phyloP scores from a whole-genome alignment of 2,329 filamentous ascomycete species.

The Juglanconis sp. region DNA sequence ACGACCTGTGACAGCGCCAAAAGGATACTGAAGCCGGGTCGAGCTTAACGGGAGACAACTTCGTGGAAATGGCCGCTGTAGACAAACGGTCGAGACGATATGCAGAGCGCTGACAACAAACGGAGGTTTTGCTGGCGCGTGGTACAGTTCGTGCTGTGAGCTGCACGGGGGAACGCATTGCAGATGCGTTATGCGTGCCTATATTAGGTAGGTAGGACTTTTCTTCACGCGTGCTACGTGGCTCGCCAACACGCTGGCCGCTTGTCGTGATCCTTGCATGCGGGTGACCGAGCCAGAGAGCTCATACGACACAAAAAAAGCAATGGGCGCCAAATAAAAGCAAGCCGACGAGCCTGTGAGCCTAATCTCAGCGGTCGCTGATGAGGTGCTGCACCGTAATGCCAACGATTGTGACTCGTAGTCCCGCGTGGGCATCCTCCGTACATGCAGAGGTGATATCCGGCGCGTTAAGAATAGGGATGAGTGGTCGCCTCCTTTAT shows the following conservation, averaged over 20 bases:
- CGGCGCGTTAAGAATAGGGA: background rate
- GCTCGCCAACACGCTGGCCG: conserved; percentile 16
- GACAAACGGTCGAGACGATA: background rate
- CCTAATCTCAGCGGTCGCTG: conserved; percentile 1
- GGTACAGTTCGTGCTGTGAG: background rate
- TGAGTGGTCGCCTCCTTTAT: background rate
- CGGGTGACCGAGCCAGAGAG: background rate
- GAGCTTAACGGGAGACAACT: background rate
- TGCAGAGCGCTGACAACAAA: background rate
- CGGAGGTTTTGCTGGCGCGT: background rate
- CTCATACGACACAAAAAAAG: background rate
- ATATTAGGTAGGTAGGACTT: too few species aligned
- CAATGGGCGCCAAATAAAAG: conserved; percentile 8
- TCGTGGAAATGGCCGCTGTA: background rate
- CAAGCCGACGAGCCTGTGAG: background rate
- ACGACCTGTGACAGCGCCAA: background rate
- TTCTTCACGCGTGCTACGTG: conserved; percentile 17
- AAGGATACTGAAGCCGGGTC: background rate
- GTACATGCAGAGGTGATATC: conserved; percentile 1
- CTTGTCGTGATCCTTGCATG: conserved; percentile 8
- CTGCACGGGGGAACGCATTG: background rate
- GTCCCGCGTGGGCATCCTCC: background rate
- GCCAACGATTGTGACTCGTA: background rate
- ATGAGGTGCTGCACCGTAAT: background rate
- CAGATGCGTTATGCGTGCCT: background rate